phyloP scores from a whole-genome alignment of 2,329 filamentous ascomycete genomes.

The Colletotrichum lentis region DNA sequence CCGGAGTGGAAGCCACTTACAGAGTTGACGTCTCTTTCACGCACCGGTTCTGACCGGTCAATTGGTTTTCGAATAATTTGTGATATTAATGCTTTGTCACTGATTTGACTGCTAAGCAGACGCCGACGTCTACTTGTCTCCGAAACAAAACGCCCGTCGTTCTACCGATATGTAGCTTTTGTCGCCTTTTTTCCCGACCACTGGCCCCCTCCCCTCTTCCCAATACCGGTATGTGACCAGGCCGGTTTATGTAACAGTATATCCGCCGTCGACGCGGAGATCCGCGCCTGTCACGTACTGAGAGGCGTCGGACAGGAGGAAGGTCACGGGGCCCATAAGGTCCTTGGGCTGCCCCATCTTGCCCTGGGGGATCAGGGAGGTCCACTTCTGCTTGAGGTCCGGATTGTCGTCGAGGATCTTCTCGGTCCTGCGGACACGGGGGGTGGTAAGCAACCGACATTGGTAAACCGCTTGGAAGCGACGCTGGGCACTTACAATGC shows the following conservation, averaged over 20 bases:
- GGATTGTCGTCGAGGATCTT: conserved; percentile 96
- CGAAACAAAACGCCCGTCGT: background rate
- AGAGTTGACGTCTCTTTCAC: background rate
- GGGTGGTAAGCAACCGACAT: conserved; percentile 3
- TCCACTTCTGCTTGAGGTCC: conserved; percentile 89
- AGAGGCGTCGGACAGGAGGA: conserved; percentile 81
- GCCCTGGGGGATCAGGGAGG: conserved; percentile 86
- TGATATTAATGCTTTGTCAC: background rate
- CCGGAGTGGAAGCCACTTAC: background rate
- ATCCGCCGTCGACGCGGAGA: conserved; percentile 85
- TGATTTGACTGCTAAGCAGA: background rate
- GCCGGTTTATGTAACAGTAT: conserved; percentile 72
- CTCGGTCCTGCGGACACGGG: conserved; percentile 69
- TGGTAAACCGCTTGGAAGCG: background rate
- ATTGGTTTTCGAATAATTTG: background rate
- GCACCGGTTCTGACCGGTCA: background rate
- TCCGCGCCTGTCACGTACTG: conserved; percentile 78
- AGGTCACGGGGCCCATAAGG: conserved; percentile 91
- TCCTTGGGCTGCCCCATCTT: conserved; percentile 94
- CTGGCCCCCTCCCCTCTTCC: background rate
- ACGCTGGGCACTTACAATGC: conserved; percentile 71
- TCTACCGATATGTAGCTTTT: conserved; percentile 1
- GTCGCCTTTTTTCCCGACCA: background rate
- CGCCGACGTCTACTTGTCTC: background rate
- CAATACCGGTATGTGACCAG: background rate